Conservation (phyloP, 2,329 filamentous ascomycete genomes). For the Fonsecaea monophora region DNA sequence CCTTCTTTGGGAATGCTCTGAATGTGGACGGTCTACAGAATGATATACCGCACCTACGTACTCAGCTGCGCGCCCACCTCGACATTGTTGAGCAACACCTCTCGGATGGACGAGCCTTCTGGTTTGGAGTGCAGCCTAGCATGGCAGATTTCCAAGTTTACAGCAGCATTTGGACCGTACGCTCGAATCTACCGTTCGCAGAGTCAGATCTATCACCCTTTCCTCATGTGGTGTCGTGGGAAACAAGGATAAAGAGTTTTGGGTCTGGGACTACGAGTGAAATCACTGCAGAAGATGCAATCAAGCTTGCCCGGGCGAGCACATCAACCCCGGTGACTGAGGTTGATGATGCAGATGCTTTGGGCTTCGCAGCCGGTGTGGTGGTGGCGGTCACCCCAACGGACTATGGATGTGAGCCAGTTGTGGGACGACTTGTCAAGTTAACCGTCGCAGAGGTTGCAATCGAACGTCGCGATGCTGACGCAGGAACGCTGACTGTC, state of each 20-base stretch:
- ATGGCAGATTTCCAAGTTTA: conserved; percentile 1
- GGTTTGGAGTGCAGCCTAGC: conserved; percentile 2
- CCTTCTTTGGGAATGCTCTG: conserved; percentile 2
- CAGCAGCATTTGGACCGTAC: conserved; percentile 2
- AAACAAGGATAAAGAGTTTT: neutral
- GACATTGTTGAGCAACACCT: conserved; percentile 3
- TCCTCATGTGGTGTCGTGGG: conserved; percentile 6
- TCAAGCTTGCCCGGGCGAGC: neutral
- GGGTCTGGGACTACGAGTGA: neutral
- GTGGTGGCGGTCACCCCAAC: conserved; percentile 2
- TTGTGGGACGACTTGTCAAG: conserved; percentile 5
- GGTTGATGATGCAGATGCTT: neutral
- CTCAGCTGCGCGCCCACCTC: conserved; percentile 1
- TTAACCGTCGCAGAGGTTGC: neutral
- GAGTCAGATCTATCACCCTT: neutral
- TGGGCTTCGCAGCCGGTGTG: neutral
- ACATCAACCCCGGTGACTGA: neutral
- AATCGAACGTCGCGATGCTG: conserved; percentile 2
- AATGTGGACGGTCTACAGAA: conserved; percentile 1
- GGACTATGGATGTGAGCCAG: conserved; percentile 3
- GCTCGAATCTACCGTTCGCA: neutral
- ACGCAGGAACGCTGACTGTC: conserved; percentile 4
- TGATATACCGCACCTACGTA: conserved; percentile 2
- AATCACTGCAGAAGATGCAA: conserved; percentile 5
- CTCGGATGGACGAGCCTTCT: conserved; percentile 4